phyloP scores from a whole-genome alignment of 2,329 filamentous ascomycete species.

The Neurospora crassa region DNA sequence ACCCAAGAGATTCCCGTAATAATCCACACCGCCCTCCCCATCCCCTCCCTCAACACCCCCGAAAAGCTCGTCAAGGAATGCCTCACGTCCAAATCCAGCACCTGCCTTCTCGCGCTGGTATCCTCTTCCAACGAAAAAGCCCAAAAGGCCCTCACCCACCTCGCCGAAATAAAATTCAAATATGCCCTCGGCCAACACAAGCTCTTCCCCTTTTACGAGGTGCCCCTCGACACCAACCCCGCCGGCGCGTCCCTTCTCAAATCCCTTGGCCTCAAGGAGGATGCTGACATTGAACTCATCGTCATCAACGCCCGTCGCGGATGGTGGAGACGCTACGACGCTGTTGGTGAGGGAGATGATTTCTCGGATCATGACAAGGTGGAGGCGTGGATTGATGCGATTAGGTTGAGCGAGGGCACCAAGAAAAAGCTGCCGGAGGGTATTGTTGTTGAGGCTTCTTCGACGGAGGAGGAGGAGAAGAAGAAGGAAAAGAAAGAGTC shows the following conservation, averaged over 20 bases:
- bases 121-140: constrained; percentile 39
- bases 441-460: constrained; percentile 25
- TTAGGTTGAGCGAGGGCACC: constrained; percentile 76
- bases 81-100: constrained; percentile 64
- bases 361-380: constrained; percentile 49
- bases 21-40: constrained; percentile 48
- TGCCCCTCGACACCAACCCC: constrained; percentile 51
- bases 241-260: constrained; percentile 44
- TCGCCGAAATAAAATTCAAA: constrained; percentile 70
- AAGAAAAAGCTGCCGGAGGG: constrained; percentile 66
- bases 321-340: constrained; percentile 72
- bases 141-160: constrained; percentile 48
- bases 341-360: constrained; percentile 27
- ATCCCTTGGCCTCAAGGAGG: constrained; percentile 18
- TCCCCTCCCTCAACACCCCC: constrained; percentile 54
- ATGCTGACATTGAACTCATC: constrained; percentile 56
- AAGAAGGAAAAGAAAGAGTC: too few species aligned
- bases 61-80: constrained; percentile 62
- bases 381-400: constrained; percentile 83
- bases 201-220: constrained; percentile 74
- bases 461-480: constrained; percentile 18
- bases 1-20: constrained; percentile 34
- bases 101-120: constrained; percentile 71
- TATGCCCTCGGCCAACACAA: constrained; percentile 56
- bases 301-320: constrained; percentile 75